Percentiles rank a stretch among this genome's conserved stretches.
Evolutionary conservation across 2,329 filamentous ascomycete genomes (phyloP).

Genomic region (Pseudocercospora eumusae): DNA sequence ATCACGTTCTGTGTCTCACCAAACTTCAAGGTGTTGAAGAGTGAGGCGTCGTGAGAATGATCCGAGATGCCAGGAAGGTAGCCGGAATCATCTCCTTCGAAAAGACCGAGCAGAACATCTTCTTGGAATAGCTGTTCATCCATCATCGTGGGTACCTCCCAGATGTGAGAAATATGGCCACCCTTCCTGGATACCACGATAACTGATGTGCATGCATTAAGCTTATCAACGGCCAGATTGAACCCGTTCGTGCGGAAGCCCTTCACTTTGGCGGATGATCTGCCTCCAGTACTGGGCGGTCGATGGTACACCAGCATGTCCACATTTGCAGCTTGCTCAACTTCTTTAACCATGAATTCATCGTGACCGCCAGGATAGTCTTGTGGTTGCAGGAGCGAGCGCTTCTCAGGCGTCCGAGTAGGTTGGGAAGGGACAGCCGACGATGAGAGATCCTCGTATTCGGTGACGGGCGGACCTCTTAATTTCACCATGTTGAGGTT

Average conservation of each 20-base stretch:
- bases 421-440: background rate
- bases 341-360: conserved; percentile 10
- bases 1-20: conserved; percentile 13
- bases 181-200: conserved; percentile 15
- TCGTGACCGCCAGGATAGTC: conserved; percentile 9
- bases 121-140: background rate
- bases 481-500: background rate
- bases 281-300: background rate
- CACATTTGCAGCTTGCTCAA: background rate
- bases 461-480: background rate
- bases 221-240: conserved; percentile 13
- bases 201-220: conserved; percentile 17
- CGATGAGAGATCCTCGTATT: background rate
- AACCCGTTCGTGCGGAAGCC: conserved; percentile 1
- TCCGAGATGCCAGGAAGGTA: conserved; percentile 16
- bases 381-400: conserved; percentile 1
- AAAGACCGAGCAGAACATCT: conserved; percentile 17
- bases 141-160: conserved; percentile 15
- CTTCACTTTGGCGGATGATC: conserved; percentile 14
- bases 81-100: conserved; percentile 15
- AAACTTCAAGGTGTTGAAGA: conserved; percentile 16
- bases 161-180: conserved; percentile 15
- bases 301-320: conserved; percentile 11
- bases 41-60: conserved; percentile 2
- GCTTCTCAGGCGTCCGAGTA: conserved; percentile 2